phyloP scores from a whole-genome alignment of 805 yeast genomes.

The Hanseniaspora hatyaiensis region DNA sequence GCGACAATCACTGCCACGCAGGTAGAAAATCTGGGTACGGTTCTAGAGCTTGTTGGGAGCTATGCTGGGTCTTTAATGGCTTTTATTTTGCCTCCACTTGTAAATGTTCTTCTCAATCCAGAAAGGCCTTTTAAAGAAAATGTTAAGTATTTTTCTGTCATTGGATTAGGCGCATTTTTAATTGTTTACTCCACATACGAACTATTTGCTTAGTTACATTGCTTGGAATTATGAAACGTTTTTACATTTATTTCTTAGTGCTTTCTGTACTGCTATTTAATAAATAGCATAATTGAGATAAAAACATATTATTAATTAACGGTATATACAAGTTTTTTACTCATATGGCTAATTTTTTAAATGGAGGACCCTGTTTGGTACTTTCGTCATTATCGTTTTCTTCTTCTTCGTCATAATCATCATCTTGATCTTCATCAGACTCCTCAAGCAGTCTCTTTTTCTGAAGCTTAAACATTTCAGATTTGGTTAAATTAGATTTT shows the following conservation, averaged over 20 bases:
- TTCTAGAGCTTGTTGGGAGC: slow-evolving; percentile 82
- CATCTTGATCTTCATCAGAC: neutral
- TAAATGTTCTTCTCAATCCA: slow-evolving; percentile 51
- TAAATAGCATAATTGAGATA: too few relatives aligned
- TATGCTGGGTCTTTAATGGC: slow-evolving; percentile 90
- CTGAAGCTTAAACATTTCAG: neutral
- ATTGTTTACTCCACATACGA: slow-evolving; percentile 70
- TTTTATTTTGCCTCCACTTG: slow-evolving; percentile 78
- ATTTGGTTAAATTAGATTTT: neutral
- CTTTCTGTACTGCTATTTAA: too few relatives aligned
- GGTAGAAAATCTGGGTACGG: slow-evolving; percentile 60
- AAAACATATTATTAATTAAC: neutral
- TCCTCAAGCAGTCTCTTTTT: slow-evolving; percentile 5
- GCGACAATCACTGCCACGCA: slow-evolving; percentile 57
- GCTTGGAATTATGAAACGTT: too few relatives aligned
- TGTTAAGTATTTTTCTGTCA: slow-evolving; percentile 48
- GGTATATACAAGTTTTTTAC: slow-evolving; percentile 16
- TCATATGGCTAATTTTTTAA: too few relatives aligned
- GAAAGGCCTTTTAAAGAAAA: slow-evolving; percentile 35
- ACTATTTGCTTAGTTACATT: slow-evolving; percentile 35
- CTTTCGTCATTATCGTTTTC: neutral
- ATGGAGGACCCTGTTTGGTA: neutral
- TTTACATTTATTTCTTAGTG: too few relatives aligned
- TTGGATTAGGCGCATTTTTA: slow-evolving; percentile 59
- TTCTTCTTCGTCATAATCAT: neutral